A percentile compares a stretch with the other conserved stretches of the same genome.
Conservation (phyloP, 257 asterid species). For the Solanum pinnatisectum region DNA sequence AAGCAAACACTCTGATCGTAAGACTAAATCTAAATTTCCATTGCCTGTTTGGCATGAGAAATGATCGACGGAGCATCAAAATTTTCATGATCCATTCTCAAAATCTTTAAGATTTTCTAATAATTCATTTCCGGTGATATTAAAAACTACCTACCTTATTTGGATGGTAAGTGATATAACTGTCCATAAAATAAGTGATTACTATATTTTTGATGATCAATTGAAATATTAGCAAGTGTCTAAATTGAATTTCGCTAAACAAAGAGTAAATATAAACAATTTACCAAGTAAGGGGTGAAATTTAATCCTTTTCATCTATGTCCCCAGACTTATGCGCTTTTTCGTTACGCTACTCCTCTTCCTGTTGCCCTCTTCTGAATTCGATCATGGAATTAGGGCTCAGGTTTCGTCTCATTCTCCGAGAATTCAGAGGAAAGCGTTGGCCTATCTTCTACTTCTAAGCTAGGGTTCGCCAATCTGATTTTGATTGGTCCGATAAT, state of each 20-base stretch:
- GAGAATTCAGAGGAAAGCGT: not conserved
- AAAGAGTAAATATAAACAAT: too few relatives aligned
- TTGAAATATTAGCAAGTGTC: not conserved
- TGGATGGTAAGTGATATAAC: too few relatives aligned
- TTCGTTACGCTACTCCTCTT: not conserved
- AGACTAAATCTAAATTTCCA: too few relatives aligned
- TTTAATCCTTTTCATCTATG: not conserved
- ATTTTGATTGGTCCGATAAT: not conserved
- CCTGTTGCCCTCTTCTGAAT: not conserved
- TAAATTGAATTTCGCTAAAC: not conserved
- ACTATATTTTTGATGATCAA: too few relatives aligned
- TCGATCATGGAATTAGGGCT: not conserved
- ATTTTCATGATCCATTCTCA: too few relatives aligned
- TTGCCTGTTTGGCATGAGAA: not conserved
- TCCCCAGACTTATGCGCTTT: not conserved
- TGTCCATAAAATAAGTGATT: too few relatives aligned
- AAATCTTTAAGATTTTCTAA: too few relatives aligned
- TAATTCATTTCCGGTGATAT: fast-evolving
- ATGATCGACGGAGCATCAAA: too few relatives aligned
- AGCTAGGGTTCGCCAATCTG: not conserved
- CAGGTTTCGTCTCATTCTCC: not conserved
- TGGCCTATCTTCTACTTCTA: not conserved
- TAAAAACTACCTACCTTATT: too few relatives aligned
- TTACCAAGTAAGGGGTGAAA: not conserved
- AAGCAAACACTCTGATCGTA: not conserved